A percentile compares a stretch with the other conserved stretches of the same genome.
Conservation (phyloP, 768 basidiomycete genomes). For the Leccinum subtestaceum region DNA sequence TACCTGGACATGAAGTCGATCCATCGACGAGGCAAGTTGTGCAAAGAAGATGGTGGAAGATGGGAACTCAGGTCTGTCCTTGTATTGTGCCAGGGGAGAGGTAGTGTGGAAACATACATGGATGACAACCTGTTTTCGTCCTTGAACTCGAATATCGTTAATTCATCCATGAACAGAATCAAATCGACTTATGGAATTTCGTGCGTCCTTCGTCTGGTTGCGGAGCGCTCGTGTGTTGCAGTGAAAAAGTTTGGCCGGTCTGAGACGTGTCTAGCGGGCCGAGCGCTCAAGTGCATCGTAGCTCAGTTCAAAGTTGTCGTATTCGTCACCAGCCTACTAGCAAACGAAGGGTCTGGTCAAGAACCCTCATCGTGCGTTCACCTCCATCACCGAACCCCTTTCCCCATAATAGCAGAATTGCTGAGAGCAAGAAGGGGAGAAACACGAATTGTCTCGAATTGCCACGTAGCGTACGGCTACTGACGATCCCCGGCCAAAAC, state of each 20-base stretch:
- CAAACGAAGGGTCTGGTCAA: background rate
- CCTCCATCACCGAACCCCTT: background rate
- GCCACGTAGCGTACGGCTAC: background rate
- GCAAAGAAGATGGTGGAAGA: background rate
- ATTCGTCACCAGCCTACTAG: background rate
- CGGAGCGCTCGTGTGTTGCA: background rate
- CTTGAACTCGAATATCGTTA: background rate
- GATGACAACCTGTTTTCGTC: background rate
- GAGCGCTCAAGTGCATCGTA: background rate
- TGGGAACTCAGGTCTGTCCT: background rate
- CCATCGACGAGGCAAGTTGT: background rate
- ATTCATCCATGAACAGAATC: background rate
- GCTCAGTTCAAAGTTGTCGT: background rate
- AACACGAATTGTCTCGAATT: background rate
- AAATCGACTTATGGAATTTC: background rate
- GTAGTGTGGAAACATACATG: background rate
- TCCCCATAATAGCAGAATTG: background rate
- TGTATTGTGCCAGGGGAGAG: too few relatives aligned
- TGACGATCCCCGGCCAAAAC: background rate
- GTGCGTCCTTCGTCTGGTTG: background rate
- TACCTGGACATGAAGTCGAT: background rate
- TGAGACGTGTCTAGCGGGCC: background rate
- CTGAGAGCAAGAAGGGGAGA: background rate
- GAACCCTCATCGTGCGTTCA: background rate
- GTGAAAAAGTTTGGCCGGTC: background rate